Evolutionary conservation across 2,329 filamentous ascomycete species (phyloP), one percentile per base, ranked within the genome.

Genomic region (Graphium sp.): DNA sequence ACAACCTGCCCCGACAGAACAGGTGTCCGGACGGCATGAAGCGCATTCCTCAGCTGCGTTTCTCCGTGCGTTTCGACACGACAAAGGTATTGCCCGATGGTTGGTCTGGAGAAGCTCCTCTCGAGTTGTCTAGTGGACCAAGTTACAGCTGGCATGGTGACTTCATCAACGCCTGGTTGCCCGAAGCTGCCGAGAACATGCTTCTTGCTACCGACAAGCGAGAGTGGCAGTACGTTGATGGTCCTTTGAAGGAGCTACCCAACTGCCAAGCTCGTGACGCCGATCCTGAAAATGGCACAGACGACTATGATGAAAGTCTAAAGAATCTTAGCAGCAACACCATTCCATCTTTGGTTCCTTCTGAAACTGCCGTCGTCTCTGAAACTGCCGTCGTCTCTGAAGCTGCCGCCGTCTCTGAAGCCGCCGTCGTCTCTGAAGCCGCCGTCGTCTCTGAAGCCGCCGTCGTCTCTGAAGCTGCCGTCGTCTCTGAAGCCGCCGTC

Each of bases 111-210:
- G 43, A 41, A 0, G 48, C 56, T 1, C 58, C 58, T 1, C 36
- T 60, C 14, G 49, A 58, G 43, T 47, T 60, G 1, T 46, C 57
- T 0, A 57, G 49, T 32, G 53, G 53, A 1, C 37, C 40, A n/a
- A 48, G 50, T 0, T 59, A 45, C 38, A 55, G 52, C 46, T 46
- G 43, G 4, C 57, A 61, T 36, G 56, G 57, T 4, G 58, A 61
- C 36, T 60, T 61, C 29, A 56, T 62, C 40, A 60, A 60, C 22
- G 58, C 48, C 5, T 62, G 58, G 58, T 43, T 50, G 2, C 38
- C 40, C 10, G 53, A 58, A 30, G 49, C 46, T 2, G 52, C 52
- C 6, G 27, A 33, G 22, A 33, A 33, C 14, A 22, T 33, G 27
- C 23, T 33, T 8, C 26, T 30, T 19, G 31, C 31, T 10, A 30